These are phyloP conservation scores for Trichothecium roseum DNA, from an alignment of 2,329 filamentous ascomycete genomes.

Conservation along the genomic window DNA sequence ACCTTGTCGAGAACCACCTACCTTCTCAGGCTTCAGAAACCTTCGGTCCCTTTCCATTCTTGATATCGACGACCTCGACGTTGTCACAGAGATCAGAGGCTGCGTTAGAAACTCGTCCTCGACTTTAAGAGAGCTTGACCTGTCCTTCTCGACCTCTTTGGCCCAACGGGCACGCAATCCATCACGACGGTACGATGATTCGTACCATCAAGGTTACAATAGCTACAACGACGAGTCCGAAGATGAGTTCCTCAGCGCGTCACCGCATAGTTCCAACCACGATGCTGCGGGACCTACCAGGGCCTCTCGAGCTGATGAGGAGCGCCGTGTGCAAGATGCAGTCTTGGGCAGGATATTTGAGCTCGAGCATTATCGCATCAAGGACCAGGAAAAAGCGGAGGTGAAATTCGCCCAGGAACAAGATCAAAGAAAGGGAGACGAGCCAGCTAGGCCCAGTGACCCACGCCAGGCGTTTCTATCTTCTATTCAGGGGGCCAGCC, in stretches of 20 bases:
- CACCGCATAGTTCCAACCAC: constrained; percentile 19
- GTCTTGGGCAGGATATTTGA: constrained; percentile 43
- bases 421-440: neutral
- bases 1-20: constrained; percentile 32
- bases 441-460: constrained; percentile 8
- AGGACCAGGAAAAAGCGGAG: neutral
- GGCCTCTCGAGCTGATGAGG: constrained; percentile 37
- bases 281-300: constrained; percentile 33
- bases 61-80: constrained; percentile 49
- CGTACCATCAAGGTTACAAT: constrained; percentile 22
- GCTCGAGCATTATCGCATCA: constrained; percentile 22
- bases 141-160: constrained; percentile 47
- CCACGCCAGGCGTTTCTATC: constrained; percentile 17
- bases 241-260: constrained; percentile 40
- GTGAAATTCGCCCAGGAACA: constrained; percentile 14
- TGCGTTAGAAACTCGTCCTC: constrained; percentile 45
- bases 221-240: constrained; percentile 42
- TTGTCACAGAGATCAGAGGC: constrained; percentile 42
- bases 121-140: constrained; percentile 41
- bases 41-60: constrained; percentile 43
- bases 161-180: constrained; percentile 29
- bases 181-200: too few species aligned
- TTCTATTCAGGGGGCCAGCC: constrained; percentile 28
- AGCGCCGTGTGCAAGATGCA: constrained; percentile 43
- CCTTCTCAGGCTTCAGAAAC: constrained; percentile 45